Evolutionary conservation across 768 basidiomycete genomes (phyloP), one percentile per base, ranked within the genome.

Genomic region (Suillus tomentosus): DNA sequence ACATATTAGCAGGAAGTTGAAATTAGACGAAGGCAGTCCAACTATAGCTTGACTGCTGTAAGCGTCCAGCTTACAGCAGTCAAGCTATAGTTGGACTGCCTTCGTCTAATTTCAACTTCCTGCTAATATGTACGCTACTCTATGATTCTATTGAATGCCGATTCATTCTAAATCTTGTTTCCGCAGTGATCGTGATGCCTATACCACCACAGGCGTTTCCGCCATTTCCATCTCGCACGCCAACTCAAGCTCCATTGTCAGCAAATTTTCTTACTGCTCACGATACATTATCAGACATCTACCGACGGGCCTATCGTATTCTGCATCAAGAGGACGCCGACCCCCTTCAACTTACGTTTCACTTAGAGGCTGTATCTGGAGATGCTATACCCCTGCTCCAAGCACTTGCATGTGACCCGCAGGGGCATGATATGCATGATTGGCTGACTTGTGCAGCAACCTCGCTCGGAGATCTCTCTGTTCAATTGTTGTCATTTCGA

Each of bases 161-260:
- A 17, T 43, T 17, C 17, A 9, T 58, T 7, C 62, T 60, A 22
- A 65, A 70, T 39, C 34, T 39, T 27, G 27, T 27, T 27, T 27
- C 27, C 27, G 27, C 27, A 27, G 27, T 27, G 27, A 39, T 17
- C 42, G 37, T 39, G 39, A 47, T 47, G 47, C 13, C 47, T 48
- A 2, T 47, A 24, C 22, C 22, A 24, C 47, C 47, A 22, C 1
- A 5, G 0, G 2, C 3, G 0, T 48, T 48, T 5, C 47, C 47
- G 22, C 47, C 6, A 13, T 24, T 48, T 5, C 22, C 22, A 14
- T 48, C 5, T 48, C 11, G 3, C 39, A 8, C 13, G 13, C 47
- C 3, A 2, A 50, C 2, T 50, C 24, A 50, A 24, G 7, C 0
- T 50, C 48, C 24, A 3, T 50, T 2, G 48, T 15, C 48, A 7